A percentile compares a stretch with the other conserved stretches of the same genome.
Conservation (phyloP, 768 basidiomycete genomes). For the Serendipita sp. region DNA sequence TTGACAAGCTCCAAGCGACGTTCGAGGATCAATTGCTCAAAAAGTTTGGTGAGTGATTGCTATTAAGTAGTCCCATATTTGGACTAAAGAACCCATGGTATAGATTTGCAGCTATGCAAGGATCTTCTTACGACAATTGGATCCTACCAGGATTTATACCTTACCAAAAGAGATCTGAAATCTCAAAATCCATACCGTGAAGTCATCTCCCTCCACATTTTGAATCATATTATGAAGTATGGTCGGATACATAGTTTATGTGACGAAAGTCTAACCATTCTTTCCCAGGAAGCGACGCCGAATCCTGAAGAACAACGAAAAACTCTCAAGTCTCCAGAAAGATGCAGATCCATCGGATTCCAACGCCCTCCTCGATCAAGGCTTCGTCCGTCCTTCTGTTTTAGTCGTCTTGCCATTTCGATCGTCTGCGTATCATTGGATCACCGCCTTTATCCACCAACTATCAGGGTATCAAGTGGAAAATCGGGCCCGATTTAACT, state of each 20-base stretch:
- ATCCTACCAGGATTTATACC: slow-evolving; percentile 59
- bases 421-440: slow-evolving; percentile 69
- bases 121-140: slow-evolving; percentile 49
- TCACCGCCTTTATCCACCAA: slow-evolving; percentile 60
- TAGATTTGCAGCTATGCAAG: slow-evolving; percentile 37
- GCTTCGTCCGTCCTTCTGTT: slow-evolving; percentile 89
- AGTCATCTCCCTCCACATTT: slow-evolving; percentile 54
- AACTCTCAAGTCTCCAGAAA: slow-evolving; percentile 56
- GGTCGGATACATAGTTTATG: slow-evolving; percentile 9
- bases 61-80: not conserved
- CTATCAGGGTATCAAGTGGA: slow-evolving; percentile 75
- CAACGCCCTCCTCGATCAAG: slow-evolving; percentile 77
- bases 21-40: slow-evolving; percentile 40
- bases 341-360: slow-evolving; percentile 37
- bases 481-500: slow-evolving; percentile 64
- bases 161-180: slow-evolving; percentile 49
- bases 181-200: slow-evolving; percentile 48
- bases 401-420: slow-evolving; percentile 87
- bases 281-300: slow-evolving; percentile 67
- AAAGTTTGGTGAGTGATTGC: slow-evolving; percentile 30
- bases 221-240: slow-evolving; percentile 85
- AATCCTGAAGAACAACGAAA: slow-evolving; percentile 87
- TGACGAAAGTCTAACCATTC: not conserved
- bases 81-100: slow-evolving; percentile 20
- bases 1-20: slow-evolving; percentile 37